phyloP scores from a whole-genome alignment of 176 grass and related monocot genomes.

The Carex littledalei region DNA sequence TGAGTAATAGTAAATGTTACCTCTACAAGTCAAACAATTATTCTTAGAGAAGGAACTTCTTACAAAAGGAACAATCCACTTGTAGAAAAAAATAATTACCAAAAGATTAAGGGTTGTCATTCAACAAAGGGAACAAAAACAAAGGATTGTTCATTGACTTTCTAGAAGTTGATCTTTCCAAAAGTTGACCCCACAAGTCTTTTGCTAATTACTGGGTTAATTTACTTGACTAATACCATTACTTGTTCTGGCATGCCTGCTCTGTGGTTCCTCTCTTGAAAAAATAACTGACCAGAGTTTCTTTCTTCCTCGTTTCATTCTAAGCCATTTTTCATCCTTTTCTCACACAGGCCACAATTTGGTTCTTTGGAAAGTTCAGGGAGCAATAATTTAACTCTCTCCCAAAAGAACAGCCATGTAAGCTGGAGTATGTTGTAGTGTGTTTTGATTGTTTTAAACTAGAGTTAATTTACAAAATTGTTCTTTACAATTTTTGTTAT shows the following conservation, averaged over 20 bases:
- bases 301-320: too few species aligned
- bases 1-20: background rate
- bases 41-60: too few species aligned
- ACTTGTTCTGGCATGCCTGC: background rate
- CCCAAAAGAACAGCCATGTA: too few species aligned
- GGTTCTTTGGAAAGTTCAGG: too few species aligned
- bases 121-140: background rate
- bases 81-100: background rate
- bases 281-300: too few species aligned
- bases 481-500: background rate
- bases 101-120: background rate
- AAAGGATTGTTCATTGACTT: background rate
- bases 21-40: slow-evolving; percentile 1
- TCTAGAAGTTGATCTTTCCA: slow-evolving; percentile 1
- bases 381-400: too few species aligned
- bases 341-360: too few species aligned
- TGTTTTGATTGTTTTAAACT: too few species aligned
- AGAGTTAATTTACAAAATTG: background rate
- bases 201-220: background rate
- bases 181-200: background rate
- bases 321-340: too few species aligned
- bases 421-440: too few species aligned
- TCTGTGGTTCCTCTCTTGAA: too few species aligned
- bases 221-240: background rate
- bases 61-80: background rate